Evolutionary conservation across 2,329 filamentous ascomycete genomes (phyloP), one percentile per base, ranked within the genome.

Genomic region (Ophiostoma ips): DNA sequence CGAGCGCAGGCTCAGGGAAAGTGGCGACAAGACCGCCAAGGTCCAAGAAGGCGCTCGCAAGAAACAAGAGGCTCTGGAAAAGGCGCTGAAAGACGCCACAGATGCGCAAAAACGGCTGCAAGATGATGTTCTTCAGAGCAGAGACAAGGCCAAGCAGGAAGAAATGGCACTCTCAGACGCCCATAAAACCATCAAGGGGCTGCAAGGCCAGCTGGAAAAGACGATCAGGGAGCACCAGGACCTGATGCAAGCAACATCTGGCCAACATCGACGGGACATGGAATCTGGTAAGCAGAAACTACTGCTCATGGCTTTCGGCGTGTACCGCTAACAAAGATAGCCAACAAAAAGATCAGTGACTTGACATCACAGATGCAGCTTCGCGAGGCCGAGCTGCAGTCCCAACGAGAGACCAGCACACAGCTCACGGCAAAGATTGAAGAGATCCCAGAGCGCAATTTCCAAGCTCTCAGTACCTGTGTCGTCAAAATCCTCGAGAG

Each of bases 71-170:
- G 66, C 66, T 15, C 57, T 76, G n/a, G 71, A 73, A 50, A 61
- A 68, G 45, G 67, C 68, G 1, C 57, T 76, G n/a, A 71, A 73
- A 49, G 60, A 68, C 45, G 67, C 68, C 1, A 67, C 70, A 9
- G 53, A 56, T 2, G 71, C 76, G 51, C 72, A 76, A 28, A 69
- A 74, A 50, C 57, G 57, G 5, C 60, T 72, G 64, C 54, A 57
- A 53, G 3, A 59, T 61, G 50, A 54, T 2, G 13, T 18, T 2
- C 12, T n/a, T 1, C 28, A 36, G 9, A 18, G 19, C 7, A n/a
- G 37, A 4, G 13, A 53, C 15, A 38, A 40, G n/a, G 33, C 47
- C 1, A 34, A 15, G 2, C 9, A 50, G 3, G 50, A 36, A 61
- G 63, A 9, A 63, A 60, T 38, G 48, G 60, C 2, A 60, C 60